Evolutionary conservation across 1,284 basidiomycete species (phyloP), one percentile per base, ranked within the genome.

Genomic region (Trichosporon sp.): DNA sequence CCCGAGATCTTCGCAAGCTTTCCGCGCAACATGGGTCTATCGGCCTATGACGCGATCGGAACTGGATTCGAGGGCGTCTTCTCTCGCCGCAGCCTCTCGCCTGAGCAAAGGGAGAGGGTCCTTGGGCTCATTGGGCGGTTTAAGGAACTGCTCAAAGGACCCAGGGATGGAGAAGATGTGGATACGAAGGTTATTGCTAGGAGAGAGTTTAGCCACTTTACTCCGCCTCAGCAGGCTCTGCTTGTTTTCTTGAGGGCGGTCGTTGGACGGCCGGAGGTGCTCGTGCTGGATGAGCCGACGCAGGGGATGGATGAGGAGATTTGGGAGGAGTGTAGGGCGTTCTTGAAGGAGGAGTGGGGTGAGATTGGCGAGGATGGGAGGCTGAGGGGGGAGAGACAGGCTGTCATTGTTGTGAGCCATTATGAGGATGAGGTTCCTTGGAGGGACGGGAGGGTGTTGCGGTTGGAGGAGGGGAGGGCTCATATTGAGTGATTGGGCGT

Each of bases 1-100:
- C 95, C 95, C 0, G 95, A 99, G 78, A 84, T 98, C 56, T 90
- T 88, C 72, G 89, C 92, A 69, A 90, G 92, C 1, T 98, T 96
- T 76, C 95, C 95, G 0, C 82, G 92, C 4, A 84, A 87, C 23
- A 83, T 85, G 68, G 84, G 84, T 0, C 85, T 92, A 80, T 84
- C 82, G 4, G 91, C 91, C 0, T 86, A 86, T 81, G 89, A 94
- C 61, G 89, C 87, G 2, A 81, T 96, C 34, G 89, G 86, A 0
- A 92, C 92, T 0, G 94, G 93, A 0, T 96, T 91, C 72, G 87
- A 90, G 56, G 89, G 91, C 11, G 85, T 86, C 19, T 96, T 82
- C 65, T 89, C 80, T 80, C 90, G 72, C 81, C 87, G 65, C 69
- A 78, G 64, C 2, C 65, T 81, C 2, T 65, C 81, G 80, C 34